phyloP scores from a whole-genome alignment of 2,329 filamentous ascomycete species.

The Trichoderma simmonsii region DNA sequence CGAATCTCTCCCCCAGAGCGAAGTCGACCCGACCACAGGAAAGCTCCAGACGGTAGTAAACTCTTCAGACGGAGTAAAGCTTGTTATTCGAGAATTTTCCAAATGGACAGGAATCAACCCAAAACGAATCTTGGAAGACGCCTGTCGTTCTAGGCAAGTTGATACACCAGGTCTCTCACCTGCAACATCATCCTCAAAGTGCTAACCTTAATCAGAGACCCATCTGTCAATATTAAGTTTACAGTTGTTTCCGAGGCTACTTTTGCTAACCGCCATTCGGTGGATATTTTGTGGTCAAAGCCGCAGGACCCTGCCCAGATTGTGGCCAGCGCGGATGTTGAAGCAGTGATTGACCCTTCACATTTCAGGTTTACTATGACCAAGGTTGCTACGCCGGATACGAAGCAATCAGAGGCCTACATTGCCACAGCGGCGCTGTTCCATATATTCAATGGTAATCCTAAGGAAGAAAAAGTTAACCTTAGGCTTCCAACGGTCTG shows the following conservation, averaged over 20 bases:
- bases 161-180: not conserved
- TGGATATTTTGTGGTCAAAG: conserved; percentile 78
- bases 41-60: conserved; percentile 56
- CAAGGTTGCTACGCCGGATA: conserved; percentile 68
- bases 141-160: conserved; percentile 72
- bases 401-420: conserved; percentile 81
- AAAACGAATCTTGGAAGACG: conserved; percentile 74
- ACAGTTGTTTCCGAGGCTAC: conserved; percentile 67
- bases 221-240: conserved; percentile 64
- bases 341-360: conserved; percentile 45
- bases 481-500: conserved; percentile 74
- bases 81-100: conserved; percentile 77
- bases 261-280: conserved; percentile 71
- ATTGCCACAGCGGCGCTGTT: conserved; percentile 81
- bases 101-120: conserved; percentile 76
- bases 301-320: conserved; percentile 52
- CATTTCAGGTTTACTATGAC: conserved; percentile 70
- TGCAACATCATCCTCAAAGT: not conserved
- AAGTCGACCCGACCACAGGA: conserved; percentile 57
- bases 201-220: conserved; percentile 50
- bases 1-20: conserved; percentile 57
- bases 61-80: conserved; percentile 48
- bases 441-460: conserved; percentile 70
- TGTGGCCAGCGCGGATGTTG: conserved; percentile 38
- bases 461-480: conserved; percentile 82